These are phyloP conservation scores for Amyloporia xantha DNA, from an alignment of 768 basidiomycete species.

Conservation along the genomic window DNA sequence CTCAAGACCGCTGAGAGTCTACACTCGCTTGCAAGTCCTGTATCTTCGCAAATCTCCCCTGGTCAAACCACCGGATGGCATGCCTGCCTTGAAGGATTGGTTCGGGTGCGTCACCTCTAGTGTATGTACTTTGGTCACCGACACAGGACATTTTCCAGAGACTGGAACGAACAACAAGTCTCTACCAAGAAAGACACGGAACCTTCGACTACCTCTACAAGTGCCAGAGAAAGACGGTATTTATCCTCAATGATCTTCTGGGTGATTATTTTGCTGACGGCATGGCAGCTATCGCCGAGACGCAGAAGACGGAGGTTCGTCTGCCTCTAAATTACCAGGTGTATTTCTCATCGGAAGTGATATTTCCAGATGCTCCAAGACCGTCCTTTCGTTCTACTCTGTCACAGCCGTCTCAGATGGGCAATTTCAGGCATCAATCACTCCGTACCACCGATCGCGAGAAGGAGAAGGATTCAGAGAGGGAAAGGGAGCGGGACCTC, in stretches of 20 bases:
- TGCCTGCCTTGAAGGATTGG: conserved; percentile 84
- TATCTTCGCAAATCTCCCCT: conserved; percentile 68
- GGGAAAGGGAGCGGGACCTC: conserved; percentile 46
- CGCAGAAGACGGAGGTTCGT: conserved; percentile 63
- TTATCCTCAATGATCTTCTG: background rate
- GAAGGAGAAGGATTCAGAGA: conserved; percentile 33
- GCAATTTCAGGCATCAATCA: conserved; percentile 87
- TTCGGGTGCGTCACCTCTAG: conserved; percentile 58
- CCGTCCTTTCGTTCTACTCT: conserved; percentile 66
- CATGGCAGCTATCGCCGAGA: conserved; percentile 64
- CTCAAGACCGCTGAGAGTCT: conserved; percentile 50
- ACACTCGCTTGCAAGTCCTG: conserved; percentile 65
- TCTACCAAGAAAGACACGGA: conserved; percentile 67
- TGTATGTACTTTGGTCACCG: conserved; percentile 1
- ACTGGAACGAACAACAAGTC: conserved; percentile 53
- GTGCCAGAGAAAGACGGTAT: conserved; percentile 64
- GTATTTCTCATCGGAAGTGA: background rate
- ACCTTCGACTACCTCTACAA: conserved; percentile 38
- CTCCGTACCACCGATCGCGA: conserved; percentile 58
- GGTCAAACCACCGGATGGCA: conserved; percentile 60
- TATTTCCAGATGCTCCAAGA: conserved; percentile 32
- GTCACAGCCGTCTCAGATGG: conserved; percentile 87
- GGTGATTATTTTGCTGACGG: background rate
- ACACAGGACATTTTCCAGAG: conserved; percentile 22
- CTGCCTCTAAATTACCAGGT: background rate